Evolutionary conservation across 768 basidiomycete species (phyloP), one percentile per base, ranked within the genome.

Genomic region (Coprinellus micaceus): DNA sequence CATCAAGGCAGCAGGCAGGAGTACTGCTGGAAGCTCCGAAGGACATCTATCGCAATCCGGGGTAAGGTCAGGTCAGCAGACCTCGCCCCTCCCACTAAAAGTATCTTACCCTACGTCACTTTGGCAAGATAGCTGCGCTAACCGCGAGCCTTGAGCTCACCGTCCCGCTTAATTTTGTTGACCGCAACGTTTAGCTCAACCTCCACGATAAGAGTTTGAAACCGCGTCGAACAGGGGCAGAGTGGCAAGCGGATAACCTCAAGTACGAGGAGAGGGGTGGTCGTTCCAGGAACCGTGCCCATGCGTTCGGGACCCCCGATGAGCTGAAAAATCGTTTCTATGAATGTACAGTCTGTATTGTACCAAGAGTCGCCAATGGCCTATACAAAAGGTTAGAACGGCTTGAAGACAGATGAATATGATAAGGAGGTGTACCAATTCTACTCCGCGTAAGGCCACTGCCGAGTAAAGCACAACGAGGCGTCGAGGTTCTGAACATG

Each of bases 401-500:
- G n/a, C n/a, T n/a, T n/a, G n/a, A n/a, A n/a, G n/a, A 47, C 25
- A 13, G 47, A 49, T 28, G 26, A 49, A 26, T 30, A 11, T 17
- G 47, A 49, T 44, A 44, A 44, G 41, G 19, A 44, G 41, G 41
- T 10, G 41, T 44, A 44, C 41, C 41, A 17, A 37, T 9, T 37
- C 36, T 17, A 17, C 36, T 9, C 9, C 6, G 41, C 17, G 36
- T 37, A 46, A 26, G 12, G 54, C 17, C 29, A 24, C 19, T 47
- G 15, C 54, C 56, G 56, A 59, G 55, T 36, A 44, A 54, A 49
- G 47, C 52, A 43, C n/a, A 54, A 54, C 48, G 55, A 39, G 56
- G 40, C 39, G 40, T 50, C 28, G 49, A 47, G n/a, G 30, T 36
- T 49, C 46, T 53, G 22, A 33, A 30, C 12, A 22, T 17, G 15